Evolutionary conservation across 2,329 filamentous ascomycete species (phyloP).

Genomic region (Sporothrix protearum): DNA sequence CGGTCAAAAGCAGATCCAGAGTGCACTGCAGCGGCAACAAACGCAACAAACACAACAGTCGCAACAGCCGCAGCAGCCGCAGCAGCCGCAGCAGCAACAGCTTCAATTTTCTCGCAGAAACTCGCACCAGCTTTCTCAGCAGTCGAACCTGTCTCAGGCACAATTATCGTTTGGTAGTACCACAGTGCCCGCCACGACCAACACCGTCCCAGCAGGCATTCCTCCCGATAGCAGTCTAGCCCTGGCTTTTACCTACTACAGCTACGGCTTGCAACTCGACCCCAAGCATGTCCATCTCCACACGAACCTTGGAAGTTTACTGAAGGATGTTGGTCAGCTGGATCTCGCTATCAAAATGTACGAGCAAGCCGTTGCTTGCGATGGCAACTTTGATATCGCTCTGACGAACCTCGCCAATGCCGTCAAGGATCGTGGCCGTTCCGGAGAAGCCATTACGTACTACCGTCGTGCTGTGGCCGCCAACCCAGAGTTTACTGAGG

Average conservation of each 20-base stretch:
- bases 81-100: slow-evolving; percentile 3
- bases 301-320: slow-evolving; percentile 88
- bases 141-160: background rate
- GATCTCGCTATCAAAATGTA: slow-evolving; percentile 95
- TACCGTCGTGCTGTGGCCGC: slow-evolving; percentile 85
- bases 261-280: slow-evolving; percentile 86
- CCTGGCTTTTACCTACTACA: slow-evolving; percentile 88
- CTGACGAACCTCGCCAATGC: slow-evolving; percentile 95
- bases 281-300: slow-evolving; percentile 90
- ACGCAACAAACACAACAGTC: background rate
- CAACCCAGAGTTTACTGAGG: slow-evolving; percentile 96
- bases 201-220: slow-evolving; percentile 65
- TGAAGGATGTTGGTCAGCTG: slow-evolving; percentile 94
- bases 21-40: background rate
- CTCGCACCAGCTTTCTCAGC: background rate
- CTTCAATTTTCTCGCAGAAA: background rate
- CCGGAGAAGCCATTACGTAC: slow-evolving; percentile 86
- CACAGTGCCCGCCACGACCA: slow-evolving; percentile 25
- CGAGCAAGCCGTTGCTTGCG: slow-evolving; percentile 85
- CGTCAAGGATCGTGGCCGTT: slow-evolving; percentile 91
- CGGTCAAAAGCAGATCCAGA: background rate
- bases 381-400: slow-evolving; percentile 94
- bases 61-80: slow-evolving; percentile 3
- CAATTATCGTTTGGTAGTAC: slow-evolving; percentile 25
- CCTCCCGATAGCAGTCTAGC: slow-evolving; percentile 81